phyloP scores from a whole-genome alignment of 169 alveolate species.

The Plasmodium malariae region DNA sequence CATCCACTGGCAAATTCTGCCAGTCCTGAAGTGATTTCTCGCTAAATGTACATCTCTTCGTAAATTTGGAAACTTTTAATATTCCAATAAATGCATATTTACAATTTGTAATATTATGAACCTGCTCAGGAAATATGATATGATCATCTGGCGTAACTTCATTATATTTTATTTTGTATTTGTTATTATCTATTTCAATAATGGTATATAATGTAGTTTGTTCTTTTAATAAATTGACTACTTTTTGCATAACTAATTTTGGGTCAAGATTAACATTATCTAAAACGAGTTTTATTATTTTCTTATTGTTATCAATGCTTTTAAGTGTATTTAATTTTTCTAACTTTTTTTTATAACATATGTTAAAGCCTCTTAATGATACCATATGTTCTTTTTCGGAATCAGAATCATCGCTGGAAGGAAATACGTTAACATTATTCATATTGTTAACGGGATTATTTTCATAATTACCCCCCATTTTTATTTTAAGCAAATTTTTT shows the following conservation, averaged over 20 bases:
- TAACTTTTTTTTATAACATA: constrained; percentile 33
- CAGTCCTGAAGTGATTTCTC: constrained; percentile 48
- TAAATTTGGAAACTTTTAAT: constrained; percentile 53
- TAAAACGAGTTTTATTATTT: constrained; percentile 58
- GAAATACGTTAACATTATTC: neutral
- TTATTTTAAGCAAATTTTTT: no score
- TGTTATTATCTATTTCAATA: constrained; percentile 43
- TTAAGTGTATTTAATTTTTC: constrained; percentile 65
- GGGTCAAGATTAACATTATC: constrained; percentile 58
- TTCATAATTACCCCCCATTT: no score
- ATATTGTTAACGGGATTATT: neutral
- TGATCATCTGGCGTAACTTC: constrained; percentile 65
- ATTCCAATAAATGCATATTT: constrained; percentile 67
- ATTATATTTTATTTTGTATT: constrained; percentile 53
- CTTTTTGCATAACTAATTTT: constrained; percentile 35
- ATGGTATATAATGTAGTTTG: constrained; percentile 45
- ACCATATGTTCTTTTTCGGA: constrained; percentile 41
- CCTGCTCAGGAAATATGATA: constrained; percentile 57
- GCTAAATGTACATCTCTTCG: constrained; percentile 32
- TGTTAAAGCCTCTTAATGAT: constrained; percentile 66
- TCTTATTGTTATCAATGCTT: constrained; percentile 63
- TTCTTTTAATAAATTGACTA: constrained; percentile 41
- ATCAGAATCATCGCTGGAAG: constrained; percentile 5
- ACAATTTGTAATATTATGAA: constrained; percentile 61
- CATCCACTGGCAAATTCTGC: constrained; percentile 54